Evolutionary conservation across 768 basidiomycete species (phyloP), one percentile per base, ranked within the genome.

Genomic region (Boletus rufocinnamomeus): DNA sequence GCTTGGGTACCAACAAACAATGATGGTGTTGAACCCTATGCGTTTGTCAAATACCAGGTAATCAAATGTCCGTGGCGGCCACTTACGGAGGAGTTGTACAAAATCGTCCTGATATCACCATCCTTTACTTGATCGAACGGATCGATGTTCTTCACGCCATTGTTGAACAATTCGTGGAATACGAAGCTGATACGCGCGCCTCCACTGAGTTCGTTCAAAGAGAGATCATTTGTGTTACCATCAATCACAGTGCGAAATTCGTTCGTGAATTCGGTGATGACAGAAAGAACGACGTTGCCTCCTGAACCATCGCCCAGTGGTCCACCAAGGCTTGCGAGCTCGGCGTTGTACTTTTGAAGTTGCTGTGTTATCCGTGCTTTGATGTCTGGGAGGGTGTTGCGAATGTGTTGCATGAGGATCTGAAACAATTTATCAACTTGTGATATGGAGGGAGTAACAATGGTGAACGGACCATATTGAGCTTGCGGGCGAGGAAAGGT

Each of bases 331-430:
- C 85, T 77, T 44, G 78, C 75, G 45, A 99, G 81, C 73, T 99
- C 97, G 2, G 86, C 79, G 57, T 84, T 92, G 80, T 82, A 98
- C 70, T 95, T 96, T 74, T 87, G 83, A 48, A 95, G 82, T 67
- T 98, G 94, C 60, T 89, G 83, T n/a, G 87, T 82, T 71, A 99
- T 98, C 66, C 95, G 87, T 17, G 86, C 84, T 79, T 99, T 99
- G 82, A 98, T 98, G 72, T 99, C 97, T 34, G 97, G 97, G n/a
- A 99, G 83, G 23, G 94, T 97, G 53, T 92, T 85, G 56, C 93
- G 91, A 72, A 99, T 98, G 76, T 99, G 97, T 75, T 97, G 94
- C 95, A 98, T 98, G 53, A 99, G 86, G 69, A 99, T 96, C 95
- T 96, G 58, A 19, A 46, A 46, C 9, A 50, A 23, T 19, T 8